Percentiles rank a stretch among this genome's conserved stretches.
Conservation (phyloP, 1,139 yeast genomes). For the Maudiozyma humilis region DNA sequence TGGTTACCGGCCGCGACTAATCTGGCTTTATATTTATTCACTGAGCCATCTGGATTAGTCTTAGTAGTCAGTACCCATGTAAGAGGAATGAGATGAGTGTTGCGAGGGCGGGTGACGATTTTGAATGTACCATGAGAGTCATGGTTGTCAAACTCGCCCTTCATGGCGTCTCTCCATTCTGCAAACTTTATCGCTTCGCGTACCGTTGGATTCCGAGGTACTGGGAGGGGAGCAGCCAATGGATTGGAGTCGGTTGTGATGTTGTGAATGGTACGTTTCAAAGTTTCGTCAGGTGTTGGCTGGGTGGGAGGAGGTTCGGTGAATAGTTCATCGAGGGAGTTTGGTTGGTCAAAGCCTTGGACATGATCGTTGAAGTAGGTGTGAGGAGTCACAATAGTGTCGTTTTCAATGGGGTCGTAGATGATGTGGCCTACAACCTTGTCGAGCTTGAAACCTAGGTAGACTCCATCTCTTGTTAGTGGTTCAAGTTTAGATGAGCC, state of each 20-base stretch:
- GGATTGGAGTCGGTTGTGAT: neutral
- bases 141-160: neutral
- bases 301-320: neutral
- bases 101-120: neutral
- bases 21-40: neutral
- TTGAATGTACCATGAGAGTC: neutral
- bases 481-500: constrained; percentile 32
- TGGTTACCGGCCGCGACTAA: neutral
- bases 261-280: neutral
- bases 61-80: neutral
- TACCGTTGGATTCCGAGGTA: neutral
- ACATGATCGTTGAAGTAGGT: neutral
- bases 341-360: neutral
- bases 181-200: neutral
- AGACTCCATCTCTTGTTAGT: neutral
- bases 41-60: neutral
- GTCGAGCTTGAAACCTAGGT: neutral
- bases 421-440: neutral
- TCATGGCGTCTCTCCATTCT: neutral
- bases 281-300: neutral
- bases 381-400: neutral
- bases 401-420: neutral
- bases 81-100: neutral
- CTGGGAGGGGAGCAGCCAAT: neutral
- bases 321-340: neutral